Base-by-base conservation (phyloP, 2,329 filamentous ascomycete genomes). In the Fusarium sp. region DNA sequence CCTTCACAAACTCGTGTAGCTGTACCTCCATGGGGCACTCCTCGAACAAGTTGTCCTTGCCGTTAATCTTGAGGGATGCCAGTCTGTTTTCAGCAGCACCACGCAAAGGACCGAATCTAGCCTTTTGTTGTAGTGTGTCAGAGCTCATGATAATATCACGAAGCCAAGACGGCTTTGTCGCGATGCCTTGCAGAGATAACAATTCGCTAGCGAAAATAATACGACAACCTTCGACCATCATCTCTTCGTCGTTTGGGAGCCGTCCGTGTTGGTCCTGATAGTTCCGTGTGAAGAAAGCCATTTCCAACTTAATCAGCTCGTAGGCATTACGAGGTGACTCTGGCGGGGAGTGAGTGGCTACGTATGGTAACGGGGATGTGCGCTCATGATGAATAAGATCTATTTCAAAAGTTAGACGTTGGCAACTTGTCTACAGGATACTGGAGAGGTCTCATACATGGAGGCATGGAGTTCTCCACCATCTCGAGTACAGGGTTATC, bases 391-490 rank as follows among this genome's bases (percentile, higher is more conserved):
- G 87, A 82, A 91, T 90, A 60, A 91, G 83, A 82, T 90, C 88
- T 90, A 78, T 75, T 77, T 79, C 78, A 81, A 75, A 79, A 78
- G 79, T 85, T 81, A 85, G 82, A 81, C 42, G 76, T 71, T 71
- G 75, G 73, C 63, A 82, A 71, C 76, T 79, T 76, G 66, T 82
- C 79, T 80, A 80, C 66, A 65, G 78, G 77, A 79, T 77, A 79
- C 63, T 75, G 77, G 50, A 80, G 67, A 74, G 77, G 78, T 77
- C 81, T 81, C 86, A 83, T 85, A 89, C 88, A 91, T 53, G 89
- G 89, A 58, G 89, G 89, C 63, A 91, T 90, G 49, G 88, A 89
- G 76, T 91, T 91, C 79, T 91, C 89, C 74, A 91, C 86, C 83
- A 90, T 86, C 68, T 89, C 84, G 72, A 90, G 82, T 44, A 91